Evolutionary conservation across 2,329 filamentous ascomycete genomes (phyloP), one percentile per base, ranked within the genome.

Genomic region (Catunica adiposa): DNA sequence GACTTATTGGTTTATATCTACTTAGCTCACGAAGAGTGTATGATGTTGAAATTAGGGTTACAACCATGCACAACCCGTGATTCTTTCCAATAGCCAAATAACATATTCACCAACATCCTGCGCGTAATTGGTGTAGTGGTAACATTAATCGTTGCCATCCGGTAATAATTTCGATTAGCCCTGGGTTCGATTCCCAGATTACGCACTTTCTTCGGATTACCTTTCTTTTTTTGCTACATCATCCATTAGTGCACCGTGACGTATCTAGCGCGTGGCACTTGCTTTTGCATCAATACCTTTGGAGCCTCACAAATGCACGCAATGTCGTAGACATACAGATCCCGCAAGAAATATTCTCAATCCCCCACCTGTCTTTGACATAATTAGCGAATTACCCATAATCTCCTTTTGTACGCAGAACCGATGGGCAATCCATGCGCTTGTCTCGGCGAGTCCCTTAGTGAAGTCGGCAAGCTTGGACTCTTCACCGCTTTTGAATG

Each of bases 151-250:
- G 38, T 54, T 47, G 38, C 52, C 52, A 54, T 54, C 52, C 17
- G 40, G 38, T 54, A 54, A 54, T 54, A 22, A 54, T 54, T 54
- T 54, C 25, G 37, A 54, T 54, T 54, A 54, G 52, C 52, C 52
- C 52, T 54, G 52, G 52, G 52, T 54, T 54, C 52, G 52, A 54
- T 54, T 54, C 52, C 52, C 40, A 54, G 37, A 54, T 47, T 47
- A 54, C 38, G 40, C 37, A 46, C 5, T 1, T 42, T 54, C 15
- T n/a, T n/a, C n/a, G n/a, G n/a, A 15, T 44, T 26, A 4, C 31
- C 42, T 29, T 5, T 26, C 3, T 54, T 6, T 48, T 48, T 48
- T 22, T 48, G 11, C 14, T 48, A 7, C 8, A 9, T 48, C 1
- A 25, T 29, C 20, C 4, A 25, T 48, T 2, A 2, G 15, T 44